phyloP scores from a whole-genome alignment of 371 early-diverging fungal species.

The Batkoa obscura region DNA sequence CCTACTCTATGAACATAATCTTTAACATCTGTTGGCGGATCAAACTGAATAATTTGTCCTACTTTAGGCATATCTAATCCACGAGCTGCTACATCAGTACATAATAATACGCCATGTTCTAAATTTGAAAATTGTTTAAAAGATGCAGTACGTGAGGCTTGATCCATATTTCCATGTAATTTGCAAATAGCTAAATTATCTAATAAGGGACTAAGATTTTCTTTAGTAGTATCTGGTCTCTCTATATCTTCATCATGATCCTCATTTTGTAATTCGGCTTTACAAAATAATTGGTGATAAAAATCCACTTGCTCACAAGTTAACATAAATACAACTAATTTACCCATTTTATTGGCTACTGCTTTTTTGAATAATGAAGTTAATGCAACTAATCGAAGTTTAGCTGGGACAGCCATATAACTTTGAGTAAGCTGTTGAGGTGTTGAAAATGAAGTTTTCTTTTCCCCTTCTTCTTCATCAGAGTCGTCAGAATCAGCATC shows the following conservation, averaged over 20 bases:
- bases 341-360: constrained; percentile 19
- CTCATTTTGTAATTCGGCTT: constrained; percentile 15
- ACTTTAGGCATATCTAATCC: constrained; percentile 95
- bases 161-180: constrained; percentile 79
- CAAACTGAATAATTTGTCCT: constrained; percentile 86
- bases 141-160: constrained; percentile 48
- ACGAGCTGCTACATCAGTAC: constrained; percentile 97
- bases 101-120: constrained; percentile 55
- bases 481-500: constrained; percentile 6
- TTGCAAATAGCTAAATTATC: constrained; percentile 41
- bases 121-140: constrained; percentile 47
- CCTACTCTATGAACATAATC: constrained; percentile 97
- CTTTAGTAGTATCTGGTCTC: constrained; percentile 13
- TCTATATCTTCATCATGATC: constrained; percentile 18
- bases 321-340: constrained; percentile 75
- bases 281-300: constrained; percentile 49
- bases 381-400: constrained; percentile 75
- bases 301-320: constrained; percentile 88
- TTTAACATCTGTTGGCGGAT: constrained; percentile 81
- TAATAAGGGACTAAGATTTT: constrained; percentile 7
- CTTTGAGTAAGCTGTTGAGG: constrained; percentile 72
- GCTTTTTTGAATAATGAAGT: constrained; percentile 39
- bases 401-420: constrained; percentile 68
- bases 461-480: constrained; percentile 11
- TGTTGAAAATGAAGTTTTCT: constrained; percentile 17